Evolutionary conservation across 2,329 filamentous ascomycete species (phyloP).

Genomic region (Coniochaeta sp.): DNA sequence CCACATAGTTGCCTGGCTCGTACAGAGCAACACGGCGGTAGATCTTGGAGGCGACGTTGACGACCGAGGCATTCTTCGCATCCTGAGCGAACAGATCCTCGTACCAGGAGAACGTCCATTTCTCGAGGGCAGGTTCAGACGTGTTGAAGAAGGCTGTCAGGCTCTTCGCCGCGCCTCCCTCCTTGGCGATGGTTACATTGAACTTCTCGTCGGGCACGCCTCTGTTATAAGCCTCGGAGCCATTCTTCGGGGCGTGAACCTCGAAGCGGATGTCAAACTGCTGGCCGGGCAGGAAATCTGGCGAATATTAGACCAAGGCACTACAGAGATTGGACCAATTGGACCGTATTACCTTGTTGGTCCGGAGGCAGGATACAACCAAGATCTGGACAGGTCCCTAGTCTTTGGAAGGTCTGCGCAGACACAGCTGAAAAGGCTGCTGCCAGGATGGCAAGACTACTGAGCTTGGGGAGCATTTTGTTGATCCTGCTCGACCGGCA

Average conservation of each 20-base stretch:
- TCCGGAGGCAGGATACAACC: slow-evolving; percentile 55
- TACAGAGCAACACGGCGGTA: slow-evolving; percentile 70
- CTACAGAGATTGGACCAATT: not conserved
- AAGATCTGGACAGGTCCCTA: slow-evolving; percentile 50
- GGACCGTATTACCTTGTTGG: slow-evolving; percentile 35
- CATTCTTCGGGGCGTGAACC: slow-evolving; percentile 74
- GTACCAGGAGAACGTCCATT: slow-evolving; percentile 78
- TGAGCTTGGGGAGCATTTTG: slow-evolving; percentile 14
- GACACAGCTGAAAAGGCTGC: slow-evolving; percentile 31
- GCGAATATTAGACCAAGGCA: not conserved
- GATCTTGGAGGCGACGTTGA: slow-evolving; percentile 73
- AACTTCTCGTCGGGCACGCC: slow-evolving; percentile 67
- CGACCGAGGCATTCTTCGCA: slow-evolving; percentile 58
- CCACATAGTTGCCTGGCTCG: slow-evolving; percentile 72
- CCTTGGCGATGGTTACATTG: slow-evolving; percentile 65
- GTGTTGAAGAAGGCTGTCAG: slow-evolving; percentile 63
- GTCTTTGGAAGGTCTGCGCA: slow-evolving; percentile 52
- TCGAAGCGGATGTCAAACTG: slow-evolving; percentile 79
- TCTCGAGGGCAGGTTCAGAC: slow-evolving; percentile 65
- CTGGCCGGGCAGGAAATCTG: slow-evolving; percentile 74
- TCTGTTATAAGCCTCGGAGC: slow-evolving; percentile 66
- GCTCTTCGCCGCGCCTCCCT: slow-evolving; percentile 43
- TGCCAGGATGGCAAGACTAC: slow-evolving; percentile 19
- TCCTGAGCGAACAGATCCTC: slow-evolving; percentile 78
- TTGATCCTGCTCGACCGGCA: not conserved